phyloP scores from a whole-genome alignment of 1,284 basidiomycete species.

The Irpex sp. region DNA sequence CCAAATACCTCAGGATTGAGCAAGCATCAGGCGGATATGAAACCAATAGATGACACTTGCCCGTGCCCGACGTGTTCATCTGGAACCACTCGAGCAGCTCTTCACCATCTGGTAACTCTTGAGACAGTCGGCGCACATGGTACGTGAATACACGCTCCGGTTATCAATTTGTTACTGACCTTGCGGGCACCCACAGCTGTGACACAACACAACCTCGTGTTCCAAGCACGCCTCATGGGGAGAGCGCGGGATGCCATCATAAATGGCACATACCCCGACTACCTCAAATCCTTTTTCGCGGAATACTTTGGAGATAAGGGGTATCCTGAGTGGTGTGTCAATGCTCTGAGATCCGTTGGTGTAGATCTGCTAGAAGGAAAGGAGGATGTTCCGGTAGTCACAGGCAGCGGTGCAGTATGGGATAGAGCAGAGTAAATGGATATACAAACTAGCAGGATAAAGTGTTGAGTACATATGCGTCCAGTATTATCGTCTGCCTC shows the following conservation, averaged over 20 bases:
- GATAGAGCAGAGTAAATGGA: constrained; percentile 42
- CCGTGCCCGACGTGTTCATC: constrained; percentile 76
- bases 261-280: constrained; percentile 70
- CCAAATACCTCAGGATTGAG: constrained; percentile 45
- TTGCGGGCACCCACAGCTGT: constrained; percentile 41
- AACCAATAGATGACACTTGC: constrained; percentile 68
- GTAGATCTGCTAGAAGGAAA: constrained; percentile 66
- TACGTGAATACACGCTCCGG: constrained; percentile 24
- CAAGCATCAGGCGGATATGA: constrained; percentile 66
- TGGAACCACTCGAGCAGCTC: constrained; percentile 62
- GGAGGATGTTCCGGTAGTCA: constrained; percentile 40
- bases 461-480: no score
- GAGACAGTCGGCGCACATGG: constrained; percentile 82
- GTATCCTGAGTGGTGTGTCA: constrained; percentile 82
- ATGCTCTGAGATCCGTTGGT: constrained; percentile 71
- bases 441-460: no score
- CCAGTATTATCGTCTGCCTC: constrained; percentile 39
- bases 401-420: constrained; percentile 72
- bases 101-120: constrained; percentile 70
- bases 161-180: constrained; percentile 4
- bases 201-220: constrained; percentile 77
- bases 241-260: constrained; percentile 75
- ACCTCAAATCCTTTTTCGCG: constrained; percentile 69
- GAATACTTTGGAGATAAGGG: constrained; percentile 65
- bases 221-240: constrained; percentile 82